Evolutionary conservation across 768 basidiomycete genomes (phyloP).

Genomic region (Sporobolomyces pararoseus): DNA sequence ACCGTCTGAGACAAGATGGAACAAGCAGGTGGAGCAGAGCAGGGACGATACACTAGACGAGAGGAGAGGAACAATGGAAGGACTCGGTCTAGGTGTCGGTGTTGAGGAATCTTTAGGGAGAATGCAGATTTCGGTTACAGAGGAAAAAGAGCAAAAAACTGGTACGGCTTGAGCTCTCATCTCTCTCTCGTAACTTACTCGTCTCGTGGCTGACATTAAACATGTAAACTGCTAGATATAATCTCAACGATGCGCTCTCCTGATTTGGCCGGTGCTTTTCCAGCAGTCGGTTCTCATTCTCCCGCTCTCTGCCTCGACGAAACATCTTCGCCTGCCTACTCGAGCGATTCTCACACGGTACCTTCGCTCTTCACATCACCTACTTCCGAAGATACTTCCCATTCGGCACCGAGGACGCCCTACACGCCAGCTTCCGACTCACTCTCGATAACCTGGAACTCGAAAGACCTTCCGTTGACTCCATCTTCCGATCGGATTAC

Average conservation of each 20-base stretch:
- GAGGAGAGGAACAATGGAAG: no score
- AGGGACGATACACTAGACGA: no score
- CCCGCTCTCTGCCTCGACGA: neutral
- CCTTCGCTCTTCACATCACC: slow-evolving; percentile 26
- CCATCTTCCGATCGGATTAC: neutral
- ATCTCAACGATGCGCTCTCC: neutral
- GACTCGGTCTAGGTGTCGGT: no score
- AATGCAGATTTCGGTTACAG: no score
- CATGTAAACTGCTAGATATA: neutral
- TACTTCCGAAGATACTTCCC: slow-evolving; percentile 4
- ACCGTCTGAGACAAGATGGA: neutral
- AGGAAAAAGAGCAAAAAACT: no score
- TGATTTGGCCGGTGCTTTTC: neutral
- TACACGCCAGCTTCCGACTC: neutral
- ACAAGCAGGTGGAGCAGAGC: neutral
- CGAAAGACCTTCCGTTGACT: neutral
- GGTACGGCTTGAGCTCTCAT: no score
- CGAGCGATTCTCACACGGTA: neutral
- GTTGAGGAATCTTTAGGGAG: no score
- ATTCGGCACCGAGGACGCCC: neutral
- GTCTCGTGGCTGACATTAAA: neutral
- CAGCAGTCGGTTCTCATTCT: neutral
- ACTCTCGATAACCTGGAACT: neutral
- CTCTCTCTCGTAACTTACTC: neutral
- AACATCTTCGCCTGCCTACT: neutral